These are phyloP conservation scores for Sphaerosporella brunnea DNA, from an alignment of 495 filamentous ascomycete genomes.

Conservation along the genomic window DNA sequence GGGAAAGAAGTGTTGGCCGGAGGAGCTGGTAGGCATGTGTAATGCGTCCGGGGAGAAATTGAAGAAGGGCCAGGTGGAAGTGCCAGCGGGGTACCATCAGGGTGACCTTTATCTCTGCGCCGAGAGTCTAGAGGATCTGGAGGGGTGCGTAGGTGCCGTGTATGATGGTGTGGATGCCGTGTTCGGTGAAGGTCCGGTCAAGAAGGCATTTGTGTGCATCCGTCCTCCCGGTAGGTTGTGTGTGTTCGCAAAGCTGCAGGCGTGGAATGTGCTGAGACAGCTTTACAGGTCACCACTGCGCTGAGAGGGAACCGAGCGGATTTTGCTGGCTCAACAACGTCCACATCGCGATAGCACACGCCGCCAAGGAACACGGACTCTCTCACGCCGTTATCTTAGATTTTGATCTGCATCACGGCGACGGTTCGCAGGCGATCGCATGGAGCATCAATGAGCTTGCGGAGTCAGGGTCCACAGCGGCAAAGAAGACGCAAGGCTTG, in stretches of 20 bases:
- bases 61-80: slow-evolving; percentile 30
- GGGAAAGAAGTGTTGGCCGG: slow-evolving; percentile 28
- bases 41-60: slow-evolving; percentile 42
- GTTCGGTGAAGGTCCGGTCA: slow-evolving; percentile 33
- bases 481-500: slow-evolving; percentile 48
- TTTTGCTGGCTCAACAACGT: slow-evolving; percentile 99
- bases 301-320: slow-evolving; percentile 66
- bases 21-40: slow-evolving; percentile 42
- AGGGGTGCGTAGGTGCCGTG: slow-evolving; percentile 71
- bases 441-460: slow-evolving; percentile 65
- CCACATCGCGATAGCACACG: slow-evolving; percentile 87
- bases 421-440: slow-evolving; percentile 82
- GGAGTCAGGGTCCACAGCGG: slow-evolving; percentile 35
- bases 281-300: slow-evolving; percentile 86
- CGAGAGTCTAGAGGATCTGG: slow-evolving; percentile 68
- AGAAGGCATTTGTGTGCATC: slow-evolving; percentile 50
- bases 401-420: slow-evolving; percentile 92
- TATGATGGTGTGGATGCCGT: slow-evolving; percentile 88
- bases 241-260: neutral
- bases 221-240: slow-evolving; percentile 20
- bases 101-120: slow-evolving; percentile 34
- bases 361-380: slow-evolving; percentile 57
- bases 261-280: slow-evolving; percentile 7
- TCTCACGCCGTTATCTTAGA: slow-evolving; percentile 94
- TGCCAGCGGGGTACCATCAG: slow-evolving; percentile 19